These are phyloP conservation scores for Endogone sp. DNA, from an alignment of 192 early-diverging fungal genomes.

Conservation along the genomic window DNA sequence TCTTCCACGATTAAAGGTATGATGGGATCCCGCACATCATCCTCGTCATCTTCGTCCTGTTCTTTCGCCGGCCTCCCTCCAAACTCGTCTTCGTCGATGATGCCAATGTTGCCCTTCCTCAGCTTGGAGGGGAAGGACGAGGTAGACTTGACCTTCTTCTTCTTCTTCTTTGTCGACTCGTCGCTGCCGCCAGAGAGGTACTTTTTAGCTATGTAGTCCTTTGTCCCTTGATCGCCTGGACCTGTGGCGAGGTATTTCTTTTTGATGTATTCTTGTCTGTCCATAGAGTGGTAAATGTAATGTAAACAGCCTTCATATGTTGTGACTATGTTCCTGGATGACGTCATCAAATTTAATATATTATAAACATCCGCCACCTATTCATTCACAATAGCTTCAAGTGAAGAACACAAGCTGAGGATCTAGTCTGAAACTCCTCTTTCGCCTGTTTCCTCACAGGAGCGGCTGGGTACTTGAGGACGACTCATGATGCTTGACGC, in stretches of 20 bases:
- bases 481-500: too few species aligned
- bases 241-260: slow-evolving; percentile 28
- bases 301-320: too few species aligned
- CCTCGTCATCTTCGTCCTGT: slow-evolving; percentile 6
- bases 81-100: slow-evolving; percentile 33
- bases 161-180: slow-evolving; percentile 29
- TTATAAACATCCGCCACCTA: too few species aligned
- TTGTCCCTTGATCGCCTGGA: slow-evolving; percentile 28
- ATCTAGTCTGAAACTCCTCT: too few species aligned
- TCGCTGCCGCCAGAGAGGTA: slow-evolving; percentile 15
- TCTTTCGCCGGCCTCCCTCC: slow-evolving; percentile 11
- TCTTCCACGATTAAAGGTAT: background rate
- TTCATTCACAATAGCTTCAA: too few species aligned
- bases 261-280: slow-evolving; percentile 11
- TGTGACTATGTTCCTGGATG: too few species aligned
- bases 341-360: too few species aligned
- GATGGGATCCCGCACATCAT: background rate
- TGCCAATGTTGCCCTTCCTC: slow-evolving; percentile 30
- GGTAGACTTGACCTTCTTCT: slow-evolving; percentile 11
- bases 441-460: too few species aligned
- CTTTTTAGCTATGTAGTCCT: slow-evolving; percentile 32
- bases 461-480: too few species aligned
- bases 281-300: too few species aligned
- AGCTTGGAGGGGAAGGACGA: slow-evolving; percentile 5
- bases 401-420: too few species aligned